Percentiles rank a stretch among this genome's conserved stretches.
These are phyloP conservation scores for Xylaria castorea DNA, from an alignment of 495 filamentous ascomycete species.

Conservation along the genomic window DNA sequence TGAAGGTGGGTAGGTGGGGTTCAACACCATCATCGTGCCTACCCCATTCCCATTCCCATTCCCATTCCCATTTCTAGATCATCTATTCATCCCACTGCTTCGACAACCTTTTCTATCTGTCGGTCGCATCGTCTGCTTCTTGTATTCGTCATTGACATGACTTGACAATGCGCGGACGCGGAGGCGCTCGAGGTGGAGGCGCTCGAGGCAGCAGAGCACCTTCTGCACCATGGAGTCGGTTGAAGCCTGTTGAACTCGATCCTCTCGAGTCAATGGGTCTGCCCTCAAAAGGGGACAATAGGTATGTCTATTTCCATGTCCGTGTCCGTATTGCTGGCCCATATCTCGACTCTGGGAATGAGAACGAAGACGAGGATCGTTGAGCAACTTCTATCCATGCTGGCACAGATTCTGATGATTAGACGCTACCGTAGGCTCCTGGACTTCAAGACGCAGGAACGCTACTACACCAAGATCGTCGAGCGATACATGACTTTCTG, in stretches of 20 bases:
- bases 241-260: constrained; percentile 74
- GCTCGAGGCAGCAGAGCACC: constrained; percentile 53
- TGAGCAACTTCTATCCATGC: neutral
- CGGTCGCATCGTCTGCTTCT: neutral
- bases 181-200: constrained; percentile 45
- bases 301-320: constrained; percentile 52
- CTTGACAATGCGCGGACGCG: constrained; percentile 46
- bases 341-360: neutral
- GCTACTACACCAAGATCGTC: constrained; percentile 84
- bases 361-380: neutral
- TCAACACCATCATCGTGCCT: neutral
- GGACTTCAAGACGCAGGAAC: constrained; percentile 75
- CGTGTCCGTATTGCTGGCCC: neutral
- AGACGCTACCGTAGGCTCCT: constrained; percentile 64
- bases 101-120: neutral
- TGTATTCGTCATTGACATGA: constrained; percentile 36
- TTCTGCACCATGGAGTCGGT: constrained; percentile 67
- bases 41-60: neutral
- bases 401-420: neutral
- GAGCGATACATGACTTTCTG: constrained; percentile 89
- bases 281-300: constrained; percentile 86
- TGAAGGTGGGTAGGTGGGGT: neutral
- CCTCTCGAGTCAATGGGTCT: constrained; percentile 79
- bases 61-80: too few species aligned
- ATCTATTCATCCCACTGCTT: neutral